Percentiles rank a stretch among this genome's conserved stretches.
These are phyloP conservation scores for Cylindrotheca closterium DNA, from an alignment of 108 stramenopile species.

Conservation along the genomic window DNA sequence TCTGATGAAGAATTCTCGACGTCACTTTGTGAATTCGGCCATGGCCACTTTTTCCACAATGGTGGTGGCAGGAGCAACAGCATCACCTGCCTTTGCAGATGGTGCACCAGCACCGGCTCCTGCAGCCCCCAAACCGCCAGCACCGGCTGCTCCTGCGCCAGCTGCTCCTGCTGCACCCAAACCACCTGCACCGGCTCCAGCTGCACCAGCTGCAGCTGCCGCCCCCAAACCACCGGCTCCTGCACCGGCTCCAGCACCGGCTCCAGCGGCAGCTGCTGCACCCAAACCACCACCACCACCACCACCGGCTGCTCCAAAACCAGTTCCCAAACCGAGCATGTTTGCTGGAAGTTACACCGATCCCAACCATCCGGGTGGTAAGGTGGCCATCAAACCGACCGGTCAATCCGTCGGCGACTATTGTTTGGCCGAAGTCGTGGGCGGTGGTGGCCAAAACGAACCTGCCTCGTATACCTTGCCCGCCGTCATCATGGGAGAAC, in stretches of 20 bases:
- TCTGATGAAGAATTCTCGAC: too few species aligned
- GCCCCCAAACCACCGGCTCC: neutral
- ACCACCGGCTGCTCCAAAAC: neutral
- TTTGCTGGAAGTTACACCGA: conserved; percentile 44
- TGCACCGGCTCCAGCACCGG: neutral
- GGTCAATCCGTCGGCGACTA: conserved; percentile 41
- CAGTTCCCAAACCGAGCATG: neutral
- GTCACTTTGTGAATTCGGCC: too few species aligned
- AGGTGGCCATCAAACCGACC: conserved; percentile 30
- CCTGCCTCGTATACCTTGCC: conserved; percentile 40
- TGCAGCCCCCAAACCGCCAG: neutral
- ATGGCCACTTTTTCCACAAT: too few species aligned
- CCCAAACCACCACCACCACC: neutral
- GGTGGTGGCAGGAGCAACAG: too few species aligned
- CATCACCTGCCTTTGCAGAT: too few species aligned
- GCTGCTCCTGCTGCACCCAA: neutral
- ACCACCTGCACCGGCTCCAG: neutral
- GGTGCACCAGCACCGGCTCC: neutral
- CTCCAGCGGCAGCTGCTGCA: neutral
- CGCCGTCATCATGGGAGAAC: conserved; percentile 42
- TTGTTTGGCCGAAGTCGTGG: conserved; percentile 34
- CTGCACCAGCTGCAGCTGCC: neutral
- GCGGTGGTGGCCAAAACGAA: conserved; percentile 48
- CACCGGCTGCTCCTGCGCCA: neutral
- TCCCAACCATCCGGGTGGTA: conserved; percentile 58